These are phyloP conservation scores for Calonectria naviculata DNA, from an alignment of 2,329 filamentous ascomycete genomes.

Conservation along the genomic window DNA sequence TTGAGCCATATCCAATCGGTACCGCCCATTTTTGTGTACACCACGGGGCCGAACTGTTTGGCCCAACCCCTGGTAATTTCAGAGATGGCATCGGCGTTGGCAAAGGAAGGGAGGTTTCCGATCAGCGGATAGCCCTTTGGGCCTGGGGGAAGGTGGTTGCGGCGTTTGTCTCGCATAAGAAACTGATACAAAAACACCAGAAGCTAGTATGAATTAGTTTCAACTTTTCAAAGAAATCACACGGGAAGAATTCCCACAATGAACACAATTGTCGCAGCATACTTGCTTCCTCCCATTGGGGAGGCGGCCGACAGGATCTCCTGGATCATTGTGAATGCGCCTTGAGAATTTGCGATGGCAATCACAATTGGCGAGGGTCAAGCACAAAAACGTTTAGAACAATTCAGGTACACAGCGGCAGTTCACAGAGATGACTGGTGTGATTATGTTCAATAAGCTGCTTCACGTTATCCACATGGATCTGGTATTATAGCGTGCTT, in stretches of 20 bases:
- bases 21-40: constrained; percentile 21
- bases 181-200: not conserved
- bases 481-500: not conserved
- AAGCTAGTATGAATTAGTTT: not conserved
- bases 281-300: not conserved
- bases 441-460: too few relatives aligned
- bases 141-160: not conserved
- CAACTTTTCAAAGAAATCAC: not conserved
- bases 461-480: not conserved
- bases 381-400: too few relatives aligned
- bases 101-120: not conserved
- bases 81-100: not conserved
- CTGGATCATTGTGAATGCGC: not conserved
- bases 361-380: not conserved
- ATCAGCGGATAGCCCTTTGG: constrained; percentile 2
- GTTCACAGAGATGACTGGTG: too few relatives aligned
- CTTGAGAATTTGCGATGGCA: not conserved
- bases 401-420: too few relatives aligned
- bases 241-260: not conserved
- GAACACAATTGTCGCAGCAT: not conserved
- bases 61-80: not conserved
- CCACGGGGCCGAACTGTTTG: not conserved
- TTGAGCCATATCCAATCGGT: constrained; percentile 30
- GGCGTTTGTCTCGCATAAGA: constrained; percentile 4
- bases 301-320: not conserved